Evolutionary conservation across 2,329 filamentous ascomycete genomes (phyloP), one percentile per base, ranked within the genome.

Genomic region (Colletotrichum eleusines): DNA sequence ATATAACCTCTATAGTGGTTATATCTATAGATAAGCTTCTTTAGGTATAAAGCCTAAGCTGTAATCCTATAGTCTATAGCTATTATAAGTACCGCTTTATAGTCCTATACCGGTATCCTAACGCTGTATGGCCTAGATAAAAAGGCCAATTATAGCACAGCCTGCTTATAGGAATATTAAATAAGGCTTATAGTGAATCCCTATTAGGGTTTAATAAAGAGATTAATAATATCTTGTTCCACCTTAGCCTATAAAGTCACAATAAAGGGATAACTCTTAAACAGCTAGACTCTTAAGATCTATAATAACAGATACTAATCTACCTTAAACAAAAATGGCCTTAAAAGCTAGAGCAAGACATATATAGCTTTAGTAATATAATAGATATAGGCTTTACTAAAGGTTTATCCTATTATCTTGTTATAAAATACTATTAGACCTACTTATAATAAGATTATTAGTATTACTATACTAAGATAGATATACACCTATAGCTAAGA

Each of bases 131-230:
- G 61, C 5, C 26, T 7, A 26, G 23, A 54, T 8, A 64, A 7
- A 6, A 64, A 20, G 8, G 48, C 51, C 5, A 64, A 5, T 6
- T 8, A 3, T 7, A 5, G 51, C 26, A 64, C 5, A 9, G 26
- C 7, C 0, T 40, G 14, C 28, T 35, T 11, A 11, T 64, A 4
- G 38, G 38, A 64, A 35, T 64, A 64, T 20, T 16, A 7, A 2
- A 64, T 11, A 4, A 64, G 23, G n/a, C 48, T 64, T 3, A 23
- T 57, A 48, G 38, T 64, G 2, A 48, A 64, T 57, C 40, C 50
- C 14, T 11, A n/a, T n/a, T 7, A 7, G 11, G 40, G 61, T 16
- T 64, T 48, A 7, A 64, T 48, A 6, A 64, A 64, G 3, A 64
- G 51, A 26, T 64, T 5, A 12, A 64, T 7, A 23, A 64, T 57